Conservation (phyloP, 106 monocot genomes). For the Platanthera guangdongensis region DNA sequence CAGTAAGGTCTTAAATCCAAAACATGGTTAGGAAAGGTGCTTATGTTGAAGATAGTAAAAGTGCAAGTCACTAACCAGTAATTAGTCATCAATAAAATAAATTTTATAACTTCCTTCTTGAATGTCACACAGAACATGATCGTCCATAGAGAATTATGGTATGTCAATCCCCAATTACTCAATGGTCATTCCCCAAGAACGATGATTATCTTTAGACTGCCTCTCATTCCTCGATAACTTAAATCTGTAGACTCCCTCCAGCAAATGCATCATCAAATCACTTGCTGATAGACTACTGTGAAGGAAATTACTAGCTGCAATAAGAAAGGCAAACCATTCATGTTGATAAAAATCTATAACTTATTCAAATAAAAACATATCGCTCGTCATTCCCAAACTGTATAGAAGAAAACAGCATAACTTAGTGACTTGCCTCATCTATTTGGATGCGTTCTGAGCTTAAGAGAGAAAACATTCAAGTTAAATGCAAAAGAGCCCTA, state of each 20-base stretch:
- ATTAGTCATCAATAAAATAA: no score
- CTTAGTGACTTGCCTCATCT: background rate
- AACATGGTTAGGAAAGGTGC: no score
- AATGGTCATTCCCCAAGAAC: no score
- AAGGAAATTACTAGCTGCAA: background rate
- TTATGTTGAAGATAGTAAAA: no score
- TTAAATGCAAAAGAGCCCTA: background rate
- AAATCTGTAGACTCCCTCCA: background rate
- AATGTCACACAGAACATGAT: no score
- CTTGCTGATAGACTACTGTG: background rate
- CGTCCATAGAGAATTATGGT: no score
- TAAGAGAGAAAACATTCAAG: background rate
- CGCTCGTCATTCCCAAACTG: background rate
- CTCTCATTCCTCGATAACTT: no score
- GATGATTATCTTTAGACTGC: no score
- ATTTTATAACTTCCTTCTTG: no score
- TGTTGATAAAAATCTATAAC: background rate
- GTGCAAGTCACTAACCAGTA: no score
- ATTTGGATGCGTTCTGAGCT: background rate
- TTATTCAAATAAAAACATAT: background rate
- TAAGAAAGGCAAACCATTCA: background rate
- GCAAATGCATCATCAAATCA: background rate
- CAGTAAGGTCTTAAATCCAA: no score
- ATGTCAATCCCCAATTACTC: no score
- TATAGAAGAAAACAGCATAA: background rate